Evolutionary conservation across 2,329 filamentous ascomycete species (phyloP).

Genomic region (Madurella mycetomatis): DNA sequence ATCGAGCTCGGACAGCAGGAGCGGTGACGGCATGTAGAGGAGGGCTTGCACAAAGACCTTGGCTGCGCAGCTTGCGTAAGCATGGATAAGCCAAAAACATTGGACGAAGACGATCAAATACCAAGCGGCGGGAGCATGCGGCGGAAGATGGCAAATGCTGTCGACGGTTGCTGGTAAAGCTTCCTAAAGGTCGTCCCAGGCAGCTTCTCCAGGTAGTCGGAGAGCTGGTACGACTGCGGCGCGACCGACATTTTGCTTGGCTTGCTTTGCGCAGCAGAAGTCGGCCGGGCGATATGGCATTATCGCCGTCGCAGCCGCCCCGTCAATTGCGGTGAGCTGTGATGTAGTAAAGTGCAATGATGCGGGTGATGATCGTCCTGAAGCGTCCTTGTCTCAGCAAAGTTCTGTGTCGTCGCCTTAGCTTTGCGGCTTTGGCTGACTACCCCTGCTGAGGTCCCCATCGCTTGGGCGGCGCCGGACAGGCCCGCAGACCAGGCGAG

Average conservation of each 20-base stretch:
- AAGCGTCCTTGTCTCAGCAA: no score
- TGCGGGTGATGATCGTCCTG: no score
- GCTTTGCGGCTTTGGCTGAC: no score
- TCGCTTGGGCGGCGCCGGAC: no score
- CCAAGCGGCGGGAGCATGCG: slow-evolving; percentile 93
- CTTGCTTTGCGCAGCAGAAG: slow-evolving; percentile 1
- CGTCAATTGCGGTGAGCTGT: background rate
- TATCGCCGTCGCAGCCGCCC: background rate
- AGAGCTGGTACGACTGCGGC: slow-evolving; percentile 55
- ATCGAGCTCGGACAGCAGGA: slow-evolving; percentile 77
- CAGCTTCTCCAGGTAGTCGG: slow-evolving; percentile 90
- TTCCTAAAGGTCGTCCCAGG: slow-evolving; percentile 84
- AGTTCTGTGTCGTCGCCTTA: no score
- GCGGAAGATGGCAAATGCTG: slow-evolving; percentile 89
- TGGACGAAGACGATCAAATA: slow-evolving; percentile 33
- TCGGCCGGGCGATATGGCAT: slow-evolving; percentile 8
- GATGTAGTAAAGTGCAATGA: background rate
- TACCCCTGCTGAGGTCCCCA: no score
- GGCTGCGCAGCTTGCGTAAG: slow-evolving; percentile 46
- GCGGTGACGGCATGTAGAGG: slow-evolving; percentile 80
- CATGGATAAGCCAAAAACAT: background rate
- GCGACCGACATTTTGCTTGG: slow-evolving; percentile 40
- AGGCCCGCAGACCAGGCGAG: no score
- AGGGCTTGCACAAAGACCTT: slow-evolving; percentile 96
- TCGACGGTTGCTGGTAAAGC: slow-evolving; percentile 93